phyloP scores from a whole-genome alignment of 2,329 filamentous ascomycete genomes.

The Aurifilum marmelostoma region DNA sequence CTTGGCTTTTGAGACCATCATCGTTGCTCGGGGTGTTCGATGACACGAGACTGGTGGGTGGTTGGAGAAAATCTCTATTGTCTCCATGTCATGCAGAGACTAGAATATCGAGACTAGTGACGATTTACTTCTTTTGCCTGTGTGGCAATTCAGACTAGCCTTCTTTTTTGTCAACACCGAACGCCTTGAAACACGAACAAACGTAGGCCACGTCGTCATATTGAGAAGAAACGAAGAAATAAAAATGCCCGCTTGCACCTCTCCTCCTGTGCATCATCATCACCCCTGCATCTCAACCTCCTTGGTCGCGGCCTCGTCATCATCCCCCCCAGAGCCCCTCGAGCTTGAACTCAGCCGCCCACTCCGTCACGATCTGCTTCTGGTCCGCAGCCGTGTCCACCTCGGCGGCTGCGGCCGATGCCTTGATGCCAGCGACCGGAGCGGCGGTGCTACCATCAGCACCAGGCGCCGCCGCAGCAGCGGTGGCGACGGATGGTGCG shows the following conservation, averaged over 20 bases:
- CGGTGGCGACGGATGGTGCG: conserved; percentile 59
- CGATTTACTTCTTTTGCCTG: no score
- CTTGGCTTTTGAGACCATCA: no score
- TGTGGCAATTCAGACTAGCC: no score
- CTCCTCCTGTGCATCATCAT: neutral
- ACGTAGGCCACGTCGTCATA: no score
- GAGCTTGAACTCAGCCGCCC: conserved; percentile 93
- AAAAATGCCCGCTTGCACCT: no score
- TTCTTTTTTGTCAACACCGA: no score
- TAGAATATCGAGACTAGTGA: no score
- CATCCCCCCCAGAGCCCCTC: conserved; percentile 89
- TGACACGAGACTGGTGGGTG: no score
- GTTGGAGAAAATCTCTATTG: no score
- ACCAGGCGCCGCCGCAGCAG: conserved; percentile 35
- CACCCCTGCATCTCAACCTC: conserved; percentile 59
- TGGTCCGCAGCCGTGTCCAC: conserved; percentile 63
- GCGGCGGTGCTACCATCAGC: conserved; percentile 33
- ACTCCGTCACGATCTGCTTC: conserved; percentile 87
- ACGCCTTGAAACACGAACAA: no score
- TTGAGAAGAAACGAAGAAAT: neutral
- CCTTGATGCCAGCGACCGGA: conserved; percentile 25
- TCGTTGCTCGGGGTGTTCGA: no score
- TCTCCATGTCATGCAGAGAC: no score
- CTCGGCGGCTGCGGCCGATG: conserved; percentile 43
- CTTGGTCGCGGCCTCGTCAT: conserved; percentile 55